phyloP scores from a whole-genome alignment of 495 filamentous ascomycete genomes.

The Penicillium dipodomyicola region DNA sequence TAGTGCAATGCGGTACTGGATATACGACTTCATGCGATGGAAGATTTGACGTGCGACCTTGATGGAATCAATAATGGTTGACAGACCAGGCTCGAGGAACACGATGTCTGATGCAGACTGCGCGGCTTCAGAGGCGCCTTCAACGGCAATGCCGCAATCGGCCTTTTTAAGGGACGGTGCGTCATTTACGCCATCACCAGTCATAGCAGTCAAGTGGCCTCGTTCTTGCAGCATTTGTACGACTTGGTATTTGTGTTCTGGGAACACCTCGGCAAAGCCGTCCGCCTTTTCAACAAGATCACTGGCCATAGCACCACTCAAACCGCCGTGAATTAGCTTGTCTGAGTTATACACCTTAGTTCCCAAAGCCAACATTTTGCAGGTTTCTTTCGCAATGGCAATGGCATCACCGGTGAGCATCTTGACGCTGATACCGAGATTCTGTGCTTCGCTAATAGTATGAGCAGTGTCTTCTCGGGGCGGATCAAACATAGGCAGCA shows the following conservation, averaged over 20 bases:
- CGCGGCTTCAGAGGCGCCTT: conserved; percentile 70
- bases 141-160: conserved; percentile 71
- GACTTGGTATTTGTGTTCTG: conserved; percentile 97
- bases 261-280: conserved; percentile 85
- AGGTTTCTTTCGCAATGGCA: conserved; percentile 74
- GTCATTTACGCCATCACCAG: conserved; percentile 97
- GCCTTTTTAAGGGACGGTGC: conserved; percentile 95
- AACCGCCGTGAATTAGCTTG: conserved; percentile 66
- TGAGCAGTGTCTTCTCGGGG: conserved; percentile 74
- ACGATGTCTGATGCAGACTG: conserved; percentile 74
- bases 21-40: conserved; percentile 77
- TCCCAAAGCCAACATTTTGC: conserved; percentile 72
- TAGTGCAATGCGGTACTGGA: conserved; percentile 74
- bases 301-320: conserved; percentile 65
- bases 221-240: conserved; percentile 96
- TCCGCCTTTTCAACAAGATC: conserved; percentile 72
- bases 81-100: conserved; percentile 71
- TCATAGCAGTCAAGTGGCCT: conserved; percentile 96
- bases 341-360: conserved; percentile 75
- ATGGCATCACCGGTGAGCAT: conserved; percentile 76
- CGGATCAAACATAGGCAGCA: conserved; percentile 75
- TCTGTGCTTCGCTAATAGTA: conserved; percentile 69
- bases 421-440: conserved; percentile 69
- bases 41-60: conserved; percentile 75
- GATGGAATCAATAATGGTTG: conserved; percentile 71